These are phyloP conservation scores for Agrostemma githago DNA, from an alignment of 148 eudicot species.

Conservation along the genomic window DNA sequence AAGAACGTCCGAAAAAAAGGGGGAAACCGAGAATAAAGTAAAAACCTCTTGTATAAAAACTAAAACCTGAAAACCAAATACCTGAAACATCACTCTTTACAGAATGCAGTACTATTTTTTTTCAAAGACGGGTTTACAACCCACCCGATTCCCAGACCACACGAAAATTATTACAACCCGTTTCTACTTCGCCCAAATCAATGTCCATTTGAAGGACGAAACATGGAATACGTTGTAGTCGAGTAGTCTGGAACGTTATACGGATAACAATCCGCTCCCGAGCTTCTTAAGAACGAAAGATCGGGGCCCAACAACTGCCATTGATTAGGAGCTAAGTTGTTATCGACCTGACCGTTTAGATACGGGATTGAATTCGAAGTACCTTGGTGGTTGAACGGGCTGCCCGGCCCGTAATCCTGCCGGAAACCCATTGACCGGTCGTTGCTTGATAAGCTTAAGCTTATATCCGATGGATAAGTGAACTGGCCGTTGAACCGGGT, in stretches of 20 bases:
- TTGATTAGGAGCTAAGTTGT: constrained; percentile 33
- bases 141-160: constrained; percentile 25
- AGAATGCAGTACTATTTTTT: constrained; percentile 21
- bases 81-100: constrained; percentile 14
- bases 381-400: constrained; percentile 41
- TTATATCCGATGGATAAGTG: constrained; percentile 46
- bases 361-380: constrained; percentile 45
- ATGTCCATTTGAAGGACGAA: constrained; percentile 76
- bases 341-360: constrained; percentile 60
- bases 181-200: constrained; percentile 25
- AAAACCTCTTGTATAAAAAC: constrained; percentile 10
- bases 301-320: constrained; percentile 65
- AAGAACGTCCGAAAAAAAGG: not conserved
- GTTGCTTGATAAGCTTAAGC: constrained; percentile 31
- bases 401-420: constrained; percentile 41
- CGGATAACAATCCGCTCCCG: constrained; percentile 52
- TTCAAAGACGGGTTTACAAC: constrained; percentile 17
- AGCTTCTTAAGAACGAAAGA: constrained; percentile 37
- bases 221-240: constrained; percentile 49
- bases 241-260: constrained; percentile 61
- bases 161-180: constrained; percentile 23
- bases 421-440: constrained; percentile 45
- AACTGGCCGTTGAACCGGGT: constrained; percentile 46
- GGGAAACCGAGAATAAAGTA: not conserved
- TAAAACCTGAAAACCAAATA: constrained; percentile 13